These are phyloP conservation scores for Fusarium pseudocircinatum DNA, from an alignment of 2,329 filamentous ascomycete genomes.

Conservation along the genomic window DNA sequence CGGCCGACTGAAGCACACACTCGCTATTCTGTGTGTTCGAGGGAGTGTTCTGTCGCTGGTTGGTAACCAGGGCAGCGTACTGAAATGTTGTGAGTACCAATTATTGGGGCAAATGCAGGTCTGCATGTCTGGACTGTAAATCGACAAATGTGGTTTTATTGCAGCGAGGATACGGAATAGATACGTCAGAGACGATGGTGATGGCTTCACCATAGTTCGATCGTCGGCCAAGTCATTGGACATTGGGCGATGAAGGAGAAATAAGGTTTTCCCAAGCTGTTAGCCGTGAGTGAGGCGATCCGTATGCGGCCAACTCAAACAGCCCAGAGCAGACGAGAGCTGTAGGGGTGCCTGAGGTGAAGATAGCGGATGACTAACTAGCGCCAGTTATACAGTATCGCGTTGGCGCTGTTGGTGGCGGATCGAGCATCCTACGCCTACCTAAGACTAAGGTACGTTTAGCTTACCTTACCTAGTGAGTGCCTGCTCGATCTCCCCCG, in stretches of 20 bases:
- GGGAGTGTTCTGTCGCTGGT: neutral
- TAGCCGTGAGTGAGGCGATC: neutral
- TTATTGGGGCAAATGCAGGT: neutral
- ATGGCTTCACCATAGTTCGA: conserved; percentile 9
- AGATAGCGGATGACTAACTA: conserved; percentile 19
- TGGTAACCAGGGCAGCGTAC: neutral
- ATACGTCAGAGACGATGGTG: neutral
- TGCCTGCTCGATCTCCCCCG: conserved; percentile 26
- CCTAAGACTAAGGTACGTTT: neutral
- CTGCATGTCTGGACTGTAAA: neutral
- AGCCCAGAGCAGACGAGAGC: neutral
- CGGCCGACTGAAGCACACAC: neutral
- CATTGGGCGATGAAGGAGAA: neutral
- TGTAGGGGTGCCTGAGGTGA: conserved; percentile 6
- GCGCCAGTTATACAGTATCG: neutral
- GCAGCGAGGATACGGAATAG: neutral
- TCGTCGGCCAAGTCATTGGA: conserved; percentile 1
- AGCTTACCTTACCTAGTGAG: neutral
- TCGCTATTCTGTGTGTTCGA: neutral
- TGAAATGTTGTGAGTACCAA: neutral
- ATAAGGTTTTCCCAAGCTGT: conserved; percentile 17
- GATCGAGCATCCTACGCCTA: conserved; percentile 23
- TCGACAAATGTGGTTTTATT: neutral
- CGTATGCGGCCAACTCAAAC: neutral
- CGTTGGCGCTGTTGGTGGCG: neutral